These are phyloP conservation scores for Aurinia saxatilis DNA, from an alignment of 345 rosid species.

Conservation along the genomic window DNA sequence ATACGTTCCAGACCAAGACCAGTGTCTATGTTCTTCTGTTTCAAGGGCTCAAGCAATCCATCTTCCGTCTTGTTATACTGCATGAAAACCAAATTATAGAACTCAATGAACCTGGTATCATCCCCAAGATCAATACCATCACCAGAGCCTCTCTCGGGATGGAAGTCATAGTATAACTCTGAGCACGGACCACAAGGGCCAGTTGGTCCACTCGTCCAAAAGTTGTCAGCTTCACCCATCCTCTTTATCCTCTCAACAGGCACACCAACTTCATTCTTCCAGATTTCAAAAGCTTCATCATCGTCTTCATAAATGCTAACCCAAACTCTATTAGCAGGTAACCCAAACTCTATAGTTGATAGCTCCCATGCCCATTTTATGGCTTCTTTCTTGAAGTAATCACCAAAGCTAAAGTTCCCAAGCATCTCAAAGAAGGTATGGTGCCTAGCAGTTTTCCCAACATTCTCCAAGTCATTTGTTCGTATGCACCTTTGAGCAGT, in stretches of 20 bases:
- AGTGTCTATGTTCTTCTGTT: conserved; percentile 89
- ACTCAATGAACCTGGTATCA: conserved; percentile 84
- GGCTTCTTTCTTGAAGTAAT: conserved; percentile 91
- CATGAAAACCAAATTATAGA: conserved; percentile 94
- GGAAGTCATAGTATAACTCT: conserved; percentile 86
- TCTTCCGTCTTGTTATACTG: conserved; percentile 84
- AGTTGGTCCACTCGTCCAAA: conserved; percentile 89
- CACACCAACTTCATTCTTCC: conserved; percentile 77
- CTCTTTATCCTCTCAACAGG: conserved; percentile 72
- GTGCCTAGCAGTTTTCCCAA: conserved; percentile 79
- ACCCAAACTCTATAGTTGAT: conserved; percentile 67
- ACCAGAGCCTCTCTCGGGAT: conserved; percentile 67
- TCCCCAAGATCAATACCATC: conserved; percentile 84
- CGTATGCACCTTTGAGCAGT: conserved; percentile 92
- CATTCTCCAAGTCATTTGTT: conserved; percentile 93
- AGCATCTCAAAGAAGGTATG: conserved; percentile 99
- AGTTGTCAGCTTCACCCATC: conserved; percentile 93
- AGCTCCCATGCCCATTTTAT: conserved; percentile 98
- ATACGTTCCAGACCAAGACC: conserved; percentile 94
- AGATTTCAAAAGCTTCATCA: conserved; percentile 80
- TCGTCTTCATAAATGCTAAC: conserved; percentile 79
- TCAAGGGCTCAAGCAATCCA: conserved; percentile 74
- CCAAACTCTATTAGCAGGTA: conserved; percentile 72
- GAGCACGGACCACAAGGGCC: conserved; percentile 99
- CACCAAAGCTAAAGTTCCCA: conserved; percentile 95